A percentile compares a stretch with the other conserved stretches of the same genome.
Conservation (phyloP, 257 asterid species). For the Handroanthus guayacan region DNA sequence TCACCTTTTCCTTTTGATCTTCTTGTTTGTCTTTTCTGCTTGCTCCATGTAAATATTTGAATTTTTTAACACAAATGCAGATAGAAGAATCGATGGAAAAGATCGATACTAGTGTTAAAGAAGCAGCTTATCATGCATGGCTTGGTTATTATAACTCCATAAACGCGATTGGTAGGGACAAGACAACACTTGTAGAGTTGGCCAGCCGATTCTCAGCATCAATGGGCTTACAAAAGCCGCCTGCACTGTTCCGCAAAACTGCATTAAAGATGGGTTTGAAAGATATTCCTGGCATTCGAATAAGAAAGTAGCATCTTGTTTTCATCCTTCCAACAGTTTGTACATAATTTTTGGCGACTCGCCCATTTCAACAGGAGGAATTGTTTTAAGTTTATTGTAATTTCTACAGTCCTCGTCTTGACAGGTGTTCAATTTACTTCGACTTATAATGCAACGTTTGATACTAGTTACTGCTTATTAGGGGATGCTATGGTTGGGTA, state of each 20-base stretch:
- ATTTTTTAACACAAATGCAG: conserved; percentile 45
- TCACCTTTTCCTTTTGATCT: neutral
- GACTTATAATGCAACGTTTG: too few relatives aligned
- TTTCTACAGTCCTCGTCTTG: too few relatives aligned
- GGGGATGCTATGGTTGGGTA: too few relatives aligned
- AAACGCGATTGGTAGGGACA: conserved; percentile 72
- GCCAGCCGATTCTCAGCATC: conserved; percentile 82
- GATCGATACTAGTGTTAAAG: conserved; percentile 74
- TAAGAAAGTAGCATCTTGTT: conserved; percentile 51
- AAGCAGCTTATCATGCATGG: conserved; percentile 92
- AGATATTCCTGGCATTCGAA: conserved; percentile 73
- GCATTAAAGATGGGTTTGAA: conserved; percentile 91
- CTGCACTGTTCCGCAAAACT: conserved; percentile 72
- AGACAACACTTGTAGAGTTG: conserved; percentile 77
- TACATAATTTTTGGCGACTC: too few relatives aligned
- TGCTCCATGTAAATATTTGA: neutral
- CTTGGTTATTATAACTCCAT: conserved; percentile 90
- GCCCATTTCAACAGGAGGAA: too few relatives aligned
- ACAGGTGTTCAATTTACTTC: too few relatives aligned
- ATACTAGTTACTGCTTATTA: too few relatives aligned
- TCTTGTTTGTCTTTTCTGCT: neutral
- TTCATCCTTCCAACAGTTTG: neutral
- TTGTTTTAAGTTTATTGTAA: too few relatives aligned
- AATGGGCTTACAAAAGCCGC: conserved; percentile 82
- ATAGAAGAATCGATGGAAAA: conserved; percentile 62